Conservation (phyloP, 768 basidiomycete genomes). For the Rhizopogon vesiculosus region DNA sequence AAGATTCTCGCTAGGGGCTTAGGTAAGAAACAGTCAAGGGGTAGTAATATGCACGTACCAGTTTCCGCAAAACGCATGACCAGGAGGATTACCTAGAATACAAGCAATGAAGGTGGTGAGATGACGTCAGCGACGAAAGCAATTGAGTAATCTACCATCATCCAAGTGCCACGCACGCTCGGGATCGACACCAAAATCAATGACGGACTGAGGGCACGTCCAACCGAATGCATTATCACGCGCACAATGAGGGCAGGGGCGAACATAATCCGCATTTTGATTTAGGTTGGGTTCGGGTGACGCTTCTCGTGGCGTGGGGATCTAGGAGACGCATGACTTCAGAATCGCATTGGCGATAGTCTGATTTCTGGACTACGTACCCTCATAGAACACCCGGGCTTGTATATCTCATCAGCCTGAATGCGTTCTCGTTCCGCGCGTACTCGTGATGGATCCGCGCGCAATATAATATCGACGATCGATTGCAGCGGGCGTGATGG, state of each 20-base stretch:
- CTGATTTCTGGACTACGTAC: constrained; percentile 34
- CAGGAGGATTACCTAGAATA: constrained; percentile 46
- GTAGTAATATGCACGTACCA: constrained; percentile 44
- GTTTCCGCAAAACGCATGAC: constrained; percentile 77
- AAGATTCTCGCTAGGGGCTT: constrained; percentile 56
- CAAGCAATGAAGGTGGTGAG: background rate
- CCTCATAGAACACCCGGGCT: constrained; percentile 53
- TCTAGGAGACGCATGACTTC: constrained; percentile 33
- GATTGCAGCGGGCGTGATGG: constrained; percentile 72
- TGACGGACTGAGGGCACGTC: constrained; percentile 76
- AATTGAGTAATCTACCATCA: constrained; percentile 41
- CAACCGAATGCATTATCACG: constrained; percentile 71
- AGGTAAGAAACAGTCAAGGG: background rate
- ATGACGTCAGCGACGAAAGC: background rate
- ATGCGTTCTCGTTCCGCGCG: constrained; percentile 66
- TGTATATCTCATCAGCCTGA: constrained; percentile 83
- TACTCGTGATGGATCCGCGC: constrained; percentile 62
- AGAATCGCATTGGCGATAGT: background rate
- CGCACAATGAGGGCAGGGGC: constrained; percentile 77
- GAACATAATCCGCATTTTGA: constrained; percentile 57
- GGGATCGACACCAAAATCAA: constrained; percentile 62
- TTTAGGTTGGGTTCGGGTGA: constrained; percentile 75
- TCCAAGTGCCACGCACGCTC: constrained; percentile 77
- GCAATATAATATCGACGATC: constrained; percentile 67
- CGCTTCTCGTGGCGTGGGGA: constrained; percentile 69